Conservation (phyloP, 495 filamentous ascomycete species). For the Alectoria sarmentosa region DNA sequence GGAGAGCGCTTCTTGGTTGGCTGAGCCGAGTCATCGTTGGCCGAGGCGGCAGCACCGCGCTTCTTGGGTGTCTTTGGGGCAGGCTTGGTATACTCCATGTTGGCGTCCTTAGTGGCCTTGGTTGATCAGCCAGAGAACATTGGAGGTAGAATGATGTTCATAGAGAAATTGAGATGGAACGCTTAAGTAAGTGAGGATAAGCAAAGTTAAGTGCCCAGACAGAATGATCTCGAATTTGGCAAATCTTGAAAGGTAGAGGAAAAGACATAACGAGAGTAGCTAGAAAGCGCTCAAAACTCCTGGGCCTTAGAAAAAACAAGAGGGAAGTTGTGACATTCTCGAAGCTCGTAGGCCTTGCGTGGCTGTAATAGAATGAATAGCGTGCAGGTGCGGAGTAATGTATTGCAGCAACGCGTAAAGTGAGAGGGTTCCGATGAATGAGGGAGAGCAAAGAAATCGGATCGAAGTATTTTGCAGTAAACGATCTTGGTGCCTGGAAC, state of each 20-base stretch:
- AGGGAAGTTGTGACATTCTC: not conserved
- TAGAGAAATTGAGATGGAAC: not conserved
- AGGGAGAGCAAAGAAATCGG: not conserved
- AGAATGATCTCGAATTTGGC: not conserved
- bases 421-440: not conserved
- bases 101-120: not conserved
- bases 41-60: constrained; percentile 5
- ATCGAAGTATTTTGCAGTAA: not conserved
- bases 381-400: not conserved
- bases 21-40: not conserved
- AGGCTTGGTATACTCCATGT: not conserved
- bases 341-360: not conserved
- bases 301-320: not conserved
- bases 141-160: not conserved
- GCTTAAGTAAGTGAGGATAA: not conserved
- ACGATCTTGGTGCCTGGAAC: not conserved
- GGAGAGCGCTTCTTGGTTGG: constrained; percentile 18
- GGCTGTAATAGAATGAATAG: not conserved
- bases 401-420: not conserved
- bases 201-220: not conserved
- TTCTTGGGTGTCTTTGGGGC: constrained; percentile 13
- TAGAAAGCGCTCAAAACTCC: not conserved
- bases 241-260: not conserved
- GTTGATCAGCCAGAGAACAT: not conserved
- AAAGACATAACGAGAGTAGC: not conserved